Base-by-base conservation (phyloP, 1,284 basidiomycete species). In the Naganishia albida region DNA sequence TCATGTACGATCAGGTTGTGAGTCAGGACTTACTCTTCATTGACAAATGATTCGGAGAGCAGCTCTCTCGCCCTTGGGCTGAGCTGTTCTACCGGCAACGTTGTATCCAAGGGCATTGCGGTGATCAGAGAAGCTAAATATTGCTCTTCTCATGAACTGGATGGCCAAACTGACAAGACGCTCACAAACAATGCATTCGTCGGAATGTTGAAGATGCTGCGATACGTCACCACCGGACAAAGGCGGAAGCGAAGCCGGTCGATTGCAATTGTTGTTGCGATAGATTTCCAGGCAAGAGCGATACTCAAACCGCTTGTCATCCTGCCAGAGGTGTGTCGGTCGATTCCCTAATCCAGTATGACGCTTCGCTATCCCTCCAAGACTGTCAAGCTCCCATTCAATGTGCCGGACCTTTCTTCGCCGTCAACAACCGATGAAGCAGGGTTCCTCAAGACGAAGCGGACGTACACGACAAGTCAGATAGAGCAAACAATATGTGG, bases 21-120 rank as follows among this genome's bases (percentile, higher is more conserved):
- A 15, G 16, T 43, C 25, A 51, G 51, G 57, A 69, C 77, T 52
- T 69, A 90, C 90, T 83, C 81, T 78, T 90, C 87, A 70, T 91
- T 83, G 49, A 89, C 82, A 77, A 86, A 90, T 73, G 88, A 83
- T 20, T 70, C 67, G n/a, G 78, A 72, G 63, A 84, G 80, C 13
- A 78, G 64, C 23, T 54, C 66, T 28, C 52, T 34, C 18, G 65
- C 65, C 55, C 49, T 63, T 1, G 52, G 39, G 65, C 49, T 56
- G 57, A 60, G 57, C 25, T 60, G 57, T 16, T 60, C 46, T 13
- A 60, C 57, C 7, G 57, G 46, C 10, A 38, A 34, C 10, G 57
- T 40, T 0, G 34, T 25, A 39, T 60, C 48, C 46, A 60, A 15
- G n/a, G 57, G 57, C 57, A 60, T 60, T 39, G 13, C 38, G 30